Evolutionary conservation across 768 basidiomycete genomes (phyloP).

Genomic region (Aureoboletus auriporus): DNA sequence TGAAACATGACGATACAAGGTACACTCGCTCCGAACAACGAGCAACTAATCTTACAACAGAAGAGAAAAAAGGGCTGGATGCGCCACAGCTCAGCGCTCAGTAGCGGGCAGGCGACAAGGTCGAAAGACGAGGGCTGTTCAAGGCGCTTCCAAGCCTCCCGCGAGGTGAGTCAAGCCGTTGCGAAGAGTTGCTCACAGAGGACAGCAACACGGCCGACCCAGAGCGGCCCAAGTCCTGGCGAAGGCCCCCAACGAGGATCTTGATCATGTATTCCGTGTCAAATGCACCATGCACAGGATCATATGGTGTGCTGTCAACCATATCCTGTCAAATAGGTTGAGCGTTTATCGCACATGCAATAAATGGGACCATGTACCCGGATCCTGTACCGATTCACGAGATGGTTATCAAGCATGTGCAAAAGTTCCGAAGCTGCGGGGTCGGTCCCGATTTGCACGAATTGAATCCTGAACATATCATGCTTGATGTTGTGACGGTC

Average conservation of each 20-base stretch:
- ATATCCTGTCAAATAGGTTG: constrained; percentile 34
- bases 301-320: constrained; percentile 43
- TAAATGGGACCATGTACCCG: constrained; percentile 13
- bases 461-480: constrained; percentile 41
- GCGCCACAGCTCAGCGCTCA: background rate
- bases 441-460: constrained; percentile 44
- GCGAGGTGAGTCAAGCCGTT: too few species aligned
- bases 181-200: background rate
- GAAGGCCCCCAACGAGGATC: constrained; percentile 28
- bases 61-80: too few species aligned
- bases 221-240: constrained; percentile 15
- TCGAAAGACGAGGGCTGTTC: constrained; percentile 10
- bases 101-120: constrained; percentile 5
- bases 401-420: constrained; percentile 38
- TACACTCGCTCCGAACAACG: too few species aligned
- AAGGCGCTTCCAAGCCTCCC: constrained; percentile 4
- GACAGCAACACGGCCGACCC: constrained; percentile 8
- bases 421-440: constrained; percentile 36
- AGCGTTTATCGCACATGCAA: background rate
- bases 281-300: constrained; percentile 26
- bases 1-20: too few species aligned
- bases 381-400: constrained; percentile 29
- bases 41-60: background rate
- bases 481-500: constrained; percentile 32
- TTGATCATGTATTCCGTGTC: constrained; percentile 35